A percentile compares a stretch with the other conserved stretches of the same genome.
These are phyloP conservation scores for Tylopilus rubrobrunneus DNA, from an alignment of 768 basidiomycete species.

Conservation along the genomic window DNA sequence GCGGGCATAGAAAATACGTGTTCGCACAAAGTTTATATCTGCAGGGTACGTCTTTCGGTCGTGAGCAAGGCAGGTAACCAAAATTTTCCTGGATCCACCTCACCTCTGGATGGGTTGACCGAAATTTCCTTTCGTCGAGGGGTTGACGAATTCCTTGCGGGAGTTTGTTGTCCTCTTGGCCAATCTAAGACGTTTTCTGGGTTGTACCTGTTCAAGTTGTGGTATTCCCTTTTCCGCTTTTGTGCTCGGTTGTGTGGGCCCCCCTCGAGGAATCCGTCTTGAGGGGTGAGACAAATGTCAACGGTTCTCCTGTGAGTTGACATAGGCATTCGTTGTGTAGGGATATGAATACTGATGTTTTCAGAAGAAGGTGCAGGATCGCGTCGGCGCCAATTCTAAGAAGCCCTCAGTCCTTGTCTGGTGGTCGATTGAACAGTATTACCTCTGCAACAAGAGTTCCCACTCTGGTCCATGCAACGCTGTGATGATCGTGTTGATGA, in stretches of 20 bases:
- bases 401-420: background rate
- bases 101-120: conserved; percentile 22
- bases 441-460: conserved; percentile 63
- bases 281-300: conserved; percentile 43
- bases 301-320: conserved; percentile 74
- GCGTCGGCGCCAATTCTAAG: conserved; percentile 71
- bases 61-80: conserved; percentile 2
- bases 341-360: conserved; percentile 70
- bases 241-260: conserved; percentile 6
- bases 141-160: conserved; percentile 4
- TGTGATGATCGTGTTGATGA: conserved; percentile 70
- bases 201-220: conserved; percentile 7
- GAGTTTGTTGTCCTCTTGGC: background rate
- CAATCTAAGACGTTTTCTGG: conserved; percentile 29
- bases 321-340: conserved; percentile 82
- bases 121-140: background rate
- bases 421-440: background rate
- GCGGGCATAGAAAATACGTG: conserved; percentile 65
- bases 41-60: conserved; percentile 38
- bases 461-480: conserved; percentile 63
- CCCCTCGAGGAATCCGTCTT: conserved; percentile 5
- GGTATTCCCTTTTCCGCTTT: conserved; percentile 21
- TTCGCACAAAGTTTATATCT: conserved; percentile 50
- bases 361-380: conserved; percentile 74
- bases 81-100: background rate